Conservation (phyloP, 495 filamentous ascomycete species). For the Trichoderma reesei region DNA sequence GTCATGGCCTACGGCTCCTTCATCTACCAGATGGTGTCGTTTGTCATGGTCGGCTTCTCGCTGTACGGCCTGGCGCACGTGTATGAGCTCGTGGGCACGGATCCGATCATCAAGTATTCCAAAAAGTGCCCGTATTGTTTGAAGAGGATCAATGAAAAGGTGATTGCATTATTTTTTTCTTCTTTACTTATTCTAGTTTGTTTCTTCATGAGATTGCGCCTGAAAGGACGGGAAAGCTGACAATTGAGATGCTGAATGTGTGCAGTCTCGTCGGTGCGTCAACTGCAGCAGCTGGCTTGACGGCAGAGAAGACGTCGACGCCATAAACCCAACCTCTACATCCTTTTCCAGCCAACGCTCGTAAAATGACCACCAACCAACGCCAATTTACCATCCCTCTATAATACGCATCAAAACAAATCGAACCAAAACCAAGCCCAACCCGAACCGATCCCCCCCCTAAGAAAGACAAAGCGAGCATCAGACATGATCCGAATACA, state of each 20-base stretch:
- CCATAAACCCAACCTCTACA: too few relatives aligned
- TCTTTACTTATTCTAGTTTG: not conserved
- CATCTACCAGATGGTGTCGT: slow-evolving; percentile 55
- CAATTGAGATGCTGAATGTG: not conserved
- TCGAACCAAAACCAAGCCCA: too few relatives aligned
- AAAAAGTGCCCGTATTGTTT: slow-evolving; percentile 64
- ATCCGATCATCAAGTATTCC: slow-evolving; percentile 61
- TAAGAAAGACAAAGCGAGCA: too few relatives aligned
- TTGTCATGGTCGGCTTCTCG: slow-evolving; percentile 53
- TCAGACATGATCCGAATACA: too few relatives aligned
- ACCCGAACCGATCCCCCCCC: too few relatives aligned
- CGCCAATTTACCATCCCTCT: too few relatives aligned
- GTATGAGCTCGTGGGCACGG: slow-evolving; percentile 50
- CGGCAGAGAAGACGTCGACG: slow-evolving; percentile 51
- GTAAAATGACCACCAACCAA: too few relatives aligned
- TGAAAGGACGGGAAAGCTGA: not conserved
- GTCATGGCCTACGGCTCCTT: slow-evolving; percentile 64
- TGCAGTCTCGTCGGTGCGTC: slow-evolving; percentile 54
- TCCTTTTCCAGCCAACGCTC: too few relatives aligned
- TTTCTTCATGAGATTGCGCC: not conserved
- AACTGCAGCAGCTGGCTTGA: slow-evolving; percentile 73
- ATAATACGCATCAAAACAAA: too few relatives aligned
- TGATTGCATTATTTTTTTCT: slow-evolving; percentile 20
- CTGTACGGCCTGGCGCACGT: slow-evolving; percentile 57
- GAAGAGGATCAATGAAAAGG: slow-evolving; percentile 56